phyloP scores from a whole-genome alignment of 257 asterid species.

The Penstemon davidsonii region DNA sequence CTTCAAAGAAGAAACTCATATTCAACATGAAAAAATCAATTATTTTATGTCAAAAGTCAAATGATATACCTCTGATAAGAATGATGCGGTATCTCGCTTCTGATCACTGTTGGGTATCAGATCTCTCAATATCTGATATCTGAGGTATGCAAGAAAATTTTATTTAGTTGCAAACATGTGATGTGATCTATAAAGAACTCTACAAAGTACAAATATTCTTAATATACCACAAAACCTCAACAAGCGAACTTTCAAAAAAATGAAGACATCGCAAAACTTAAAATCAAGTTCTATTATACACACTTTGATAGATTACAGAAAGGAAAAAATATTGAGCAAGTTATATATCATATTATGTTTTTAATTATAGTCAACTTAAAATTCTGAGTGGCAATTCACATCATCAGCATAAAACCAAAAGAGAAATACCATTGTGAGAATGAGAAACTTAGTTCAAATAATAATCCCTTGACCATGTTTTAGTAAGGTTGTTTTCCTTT shows the following conservation, averaged over 20 bases:
- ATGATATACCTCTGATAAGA: constrained; percentile 66
- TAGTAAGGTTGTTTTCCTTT: background rate
- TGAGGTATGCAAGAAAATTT: constrained; percentile 31
- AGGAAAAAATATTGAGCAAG: no score
- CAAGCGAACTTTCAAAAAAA: background rate
- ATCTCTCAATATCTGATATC: constrained; percentile 86
- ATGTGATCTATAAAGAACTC: background rate
- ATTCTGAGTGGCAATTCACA: no score
- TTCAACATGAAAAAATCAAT: background rate
- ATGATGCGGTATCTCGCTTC: constrained; percentile 92
- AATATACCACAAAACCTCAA: background rate
- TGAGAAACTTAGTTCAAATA: no score
- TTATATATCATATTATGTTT: no score
- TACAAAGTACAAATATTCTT: background rate
- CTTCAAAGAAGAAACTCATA: constrained; percentile 16
- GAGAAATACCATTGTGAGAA: no score
- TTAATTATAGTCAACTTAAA: no score
- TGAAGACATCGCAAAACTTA: background rate
- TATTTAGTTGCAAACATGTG: background rate
- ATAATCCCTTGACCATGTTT: background rate
- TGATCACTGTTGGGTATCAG: constrained; percentile 84
- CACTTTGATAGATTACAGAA: no score
- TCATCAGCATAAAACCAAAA: no score
- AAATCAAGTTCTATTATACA: no score
- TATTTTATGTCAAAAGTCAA: constrained; percentile 18